These are phyloP conservation scores for Panaeolus cyanescens DNA, from an alignment of 768 basidiomycete species.

Conservation along the genomic window DNA sequence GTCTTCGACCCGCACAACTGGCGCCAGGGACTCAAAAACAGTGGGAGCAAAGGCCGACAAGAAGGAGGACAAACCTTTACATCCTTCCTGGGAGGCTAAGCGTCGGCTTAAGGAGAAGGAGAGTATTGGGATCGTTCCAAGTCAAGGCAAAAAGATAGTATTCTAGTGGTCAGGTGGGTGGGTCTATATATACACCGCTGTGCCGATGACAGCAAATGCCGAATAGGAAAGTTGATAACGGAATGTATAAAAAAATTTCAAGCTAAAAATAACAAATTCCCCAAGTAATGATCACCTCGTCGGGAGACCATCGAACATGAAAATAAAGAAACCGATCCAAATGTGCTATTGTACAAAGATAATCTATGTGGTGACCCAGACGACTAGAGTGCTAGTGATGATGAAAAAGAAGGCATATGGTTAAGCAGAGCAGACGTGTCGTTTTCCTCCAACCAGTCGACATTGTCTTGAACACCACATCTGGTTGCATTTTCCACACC, in stretches of 20 bases:
- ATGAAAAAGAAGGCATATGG: neutral
- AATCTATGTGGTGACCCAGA: neutral
- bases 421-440: constrained; percentile 43
- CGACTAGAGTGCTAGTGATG: neutral
- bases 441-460: constrained; percentile 51
- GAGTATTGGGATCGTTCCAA: constrained; percentile 58
- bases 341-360: neutral
- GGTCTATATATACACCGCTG: constrained; percentile 3
- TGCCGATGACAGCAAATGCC: constrained; percentile 1
- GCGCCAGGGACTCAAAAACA: constrained; percentile 9
- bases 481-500: constrained; percentile 58
- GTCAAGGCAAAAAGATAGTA: constrained; percentile 86
- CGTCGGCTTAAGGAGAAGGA: constrained; percentile 73
- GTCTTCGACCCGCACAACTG: constrained; percentile 16
- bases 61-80: constrained; percentile 50
- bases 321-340: neutral
- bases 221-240: neutral
- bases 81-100: constrained; percentile 98
- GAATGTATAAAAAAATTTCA: constrained; percentile 4
- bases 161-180: constrained; percentile 37
- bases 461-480: constrained; percentile 70
- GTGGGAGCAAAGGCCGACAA: constrained; percentile 11
- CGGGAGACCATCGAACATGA: neutral
- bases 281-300: neutral
- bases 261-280: neutral